Evolutionary conservation across 2,329 filamentous ascomycete species (phyloP).

Genomic region (Clarireedia sp.): DNA sequence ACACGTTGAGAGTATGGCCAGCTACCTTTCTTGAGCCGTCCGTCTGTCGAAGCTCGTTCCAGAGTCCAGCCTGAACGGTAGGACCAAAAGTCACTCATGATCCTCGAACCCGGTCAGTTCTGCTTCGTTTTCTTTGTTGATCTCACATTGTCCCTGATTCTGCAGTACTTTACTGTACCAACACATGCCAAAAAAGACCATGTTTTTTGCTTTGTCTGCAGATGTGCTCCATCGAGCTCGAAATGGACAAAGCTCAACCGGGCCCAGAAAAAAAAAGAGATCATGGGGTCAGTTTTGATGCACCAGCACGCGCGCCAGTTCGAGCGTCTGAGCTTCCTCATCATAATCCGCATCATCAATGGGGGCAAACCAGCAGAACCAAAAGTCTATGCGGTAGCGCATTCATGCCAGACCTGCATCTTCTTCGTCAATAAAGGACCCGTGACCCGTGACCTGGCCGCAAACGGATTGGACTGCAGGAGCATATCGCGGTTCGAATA

Average conservation of each 20-base stretch:
- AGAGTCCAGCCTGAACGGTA: too few relatives aligned
- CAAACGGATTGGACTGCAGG: slow-evolving; percentile 1
- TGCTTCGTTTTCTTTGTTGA: background rate
- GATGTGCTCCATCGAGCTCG: background rate
- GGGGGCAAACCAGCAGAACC: background rate
- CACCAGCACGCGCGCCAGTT: slow-evolving; percentile 3
- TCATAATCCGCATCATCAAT: background rate
- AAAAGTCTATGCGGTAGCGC: background rate
- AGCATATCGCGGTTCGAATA: slow-evolving; percentile 2
- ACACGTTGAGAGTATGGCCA: too few relatives aligned
- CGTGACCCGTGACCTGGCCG: background rate
- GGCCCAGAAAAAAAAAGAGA: slow-evolving; percentile 1
- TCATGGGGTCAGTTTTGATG: slow-evolving; percentile 7
- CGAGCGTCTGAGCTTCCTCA: background rate
- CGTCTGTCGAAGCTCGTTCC: too few relatives aligned
- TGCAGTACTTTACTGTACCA: background rate
- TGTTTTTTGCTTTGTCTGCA: background rate
- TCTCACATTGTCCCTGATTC: background rate
- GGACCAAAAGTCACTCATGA: too few relatives aligned
- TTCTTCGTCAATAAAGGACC: background rate
- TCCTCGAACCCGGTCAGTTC: background rate
- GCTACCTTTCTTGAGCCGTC: too few relatives aligned
- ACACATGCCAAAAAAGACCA: background rate
- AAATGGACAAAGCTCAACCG: background rate
- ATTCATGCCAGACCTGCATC: slow-evolving; percentile 2